phyloP scores from a whole-genome alignment of 208 protist species.

The Acanthamoeba triangularis region DNA sequence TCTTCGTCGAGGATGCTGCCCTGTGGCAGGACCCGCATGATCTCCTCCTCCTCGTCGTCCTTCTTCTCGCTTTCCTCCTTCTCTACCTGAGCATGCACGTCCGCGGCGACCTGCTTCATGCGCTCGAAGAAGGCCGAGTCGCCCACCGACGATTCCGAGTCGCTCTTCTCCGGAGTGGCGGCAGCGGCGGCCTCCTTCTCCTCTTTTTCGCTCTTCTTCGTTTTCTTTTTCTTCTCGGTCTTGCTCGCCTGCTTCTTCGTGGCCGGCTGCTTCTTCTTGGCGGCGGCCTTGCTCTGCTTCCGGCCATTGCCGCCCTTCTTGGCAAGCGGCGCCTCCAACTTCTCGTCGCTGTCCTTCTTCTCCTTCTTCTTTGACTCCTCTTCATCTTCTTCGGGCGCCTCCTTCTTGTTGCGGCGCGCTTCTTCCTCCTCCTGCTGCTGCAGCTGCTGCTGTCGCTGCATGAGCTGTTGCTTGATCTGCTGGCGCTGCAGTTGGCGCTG shows the following conservation, averaged over 20 bases:
- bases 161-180: neutral
- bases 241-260: neutral
- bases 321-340: too few species aligned
- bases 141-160: neutral
- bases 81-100: neutral
- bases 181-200: too few species aligned
- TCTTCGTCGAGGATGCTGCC: conserved; percentile 8
- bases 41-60: neutral
- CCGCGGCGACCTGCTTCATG: neutral
- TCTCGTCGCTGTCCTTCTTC: too few species aligned
- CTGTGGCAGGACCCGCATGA: neutral
- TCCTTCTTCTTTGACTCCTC: too few species aligned
- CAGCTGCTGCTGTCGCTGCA: neutral
- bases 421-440: neutral
- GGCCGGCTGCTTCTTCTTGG: neutral
- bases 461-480: neutral
- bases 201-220: neutral
- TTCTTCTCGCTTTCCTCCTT: neutral
- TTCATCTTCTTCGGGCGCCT: neutral
- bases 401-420: neutral
- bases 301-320: too few species aligned
- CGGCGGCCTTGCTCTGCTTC: neutral
- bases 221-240: neutral
- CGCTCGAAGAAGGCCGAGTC: conserved; percentile 3
- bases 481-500: neutral